Evolutionary conservation across 1,284 basidiomycete species (phyloP), one percentile per base, ranked within the genome.

Genomic region (Rhizoctonia solani): DNA sequence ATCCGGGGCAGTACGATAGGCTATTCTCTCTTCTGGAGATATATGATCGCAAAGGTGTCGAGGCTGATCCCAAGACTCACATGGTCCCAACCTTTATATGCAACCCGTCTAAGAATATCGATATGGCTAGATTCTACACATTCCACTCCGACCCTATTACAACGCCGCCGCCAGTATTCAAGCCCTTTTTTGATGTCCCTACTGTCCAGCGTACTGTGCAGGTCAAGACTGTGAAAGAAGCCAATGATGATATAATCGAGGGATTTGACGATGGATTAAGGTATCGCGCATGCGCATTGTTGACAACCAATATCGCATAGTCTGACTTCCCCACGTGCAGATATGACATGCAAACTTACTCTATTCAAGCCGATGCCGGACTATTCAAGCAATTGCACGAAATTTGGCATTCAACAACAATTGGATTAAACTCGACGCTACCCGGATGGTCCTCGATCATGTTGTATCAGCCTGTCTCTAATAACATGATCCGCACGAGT

Each of bases 181-280:
- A 55, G 34, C 54, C 54, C 5, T 55, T 55, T 23, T 37, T 55
- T 14, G 54, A 55, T 21, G 39, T 55, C n/a, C 54, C 54, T 11
- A 55, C 54, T n/a, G 39, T 27, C 3, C n/a, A 16, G n/a, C 39
- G 42, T 27, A 55, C 54, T 41, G 19, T 55, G 8, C 39, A 42
- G 19, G 34, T 55, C 54, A 55, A 41, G 54, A 55, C 54, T 19
- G 37, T 55, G 8, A 55, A 55, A 25, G 54, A 55, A 21, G 54
- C 54, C 14, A 39, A 32, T 6, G 54, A 55, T n/a, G 54, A 55
- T 16, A 9, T 55, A 5, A 41, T 13, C 11, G 54, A 16, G 37
- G 54, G 34, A 4, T 27, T 37, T 13, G 37, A 41, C 6, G 25
- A 55, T 19, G 54, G 54, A 3, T 27, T 39, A 14, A 55, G 54